Percentiles rank a stretch among this genome's conserved stretches.
phyloP scores from a whole-genome alignment of 83 land plant species.

The Diphasiastrum complanatum region DNA sequence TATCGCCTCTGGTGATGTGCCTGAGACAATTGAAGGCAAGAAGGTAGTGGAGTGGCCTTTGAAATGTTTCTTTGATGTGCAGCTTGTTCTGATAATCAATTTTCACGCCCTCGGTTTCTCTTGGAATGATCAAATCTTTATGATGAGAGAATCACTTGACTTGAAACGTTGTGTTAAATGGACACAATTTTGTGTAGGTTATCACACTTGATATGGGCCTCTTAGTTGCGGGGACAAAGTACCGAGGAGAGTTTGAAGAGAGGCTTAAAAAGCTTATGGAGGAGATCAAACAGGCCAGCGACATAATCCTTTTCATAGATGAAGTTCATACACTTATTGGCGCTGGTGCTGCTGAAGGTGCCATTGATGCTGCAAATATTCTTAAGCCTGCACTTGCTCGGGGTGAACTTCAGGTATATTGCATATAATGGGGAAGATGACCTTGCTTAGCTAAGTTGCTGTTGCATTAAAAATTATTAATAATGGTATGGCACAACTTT shows the following conservation, averaged over 20 bases:
- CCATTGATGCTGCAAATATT: slow-evolving; percentile 18
- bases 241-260: slow-evolving; percentile 25
- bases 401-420: slow-evolving; percentile 7
- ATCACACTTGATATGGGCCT: slow-evolving; percentile 5
- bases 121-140: no score
- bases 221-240: slow-evolving; percentile 7
- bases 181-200: no score
- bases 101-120: no score
- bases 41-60: no score
- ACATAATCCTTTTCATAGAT: slow-evolving; percentile 6
- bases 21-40: slow-evolving; percentile 22
- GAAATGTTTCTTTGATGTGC: no score
- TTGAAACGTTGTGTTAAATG: no score
- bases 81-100: no score
- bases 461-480: no score
- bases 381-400: slow-evolving; percentile 10
- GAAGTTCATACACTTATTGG: slow-evolving; percentile 6
- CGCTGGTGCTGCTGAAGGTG: slow-evolving; percentile 23
- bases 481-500: no score
- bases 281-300: slow-evolving; percentile 19
- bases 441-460: no score
- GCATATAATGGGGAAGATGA: no score
- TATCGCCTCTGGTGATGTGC: slow-evolving; percentile 19
- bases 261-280: slow-evolving; percentile 23
- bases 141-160: no score